Evolutionary conservation across 2,329 filamentous ascomycete species (phyloP), one percentile per base, ranked within the genome.

Genomic region (Verticillium nonalfalfae): DNA sequence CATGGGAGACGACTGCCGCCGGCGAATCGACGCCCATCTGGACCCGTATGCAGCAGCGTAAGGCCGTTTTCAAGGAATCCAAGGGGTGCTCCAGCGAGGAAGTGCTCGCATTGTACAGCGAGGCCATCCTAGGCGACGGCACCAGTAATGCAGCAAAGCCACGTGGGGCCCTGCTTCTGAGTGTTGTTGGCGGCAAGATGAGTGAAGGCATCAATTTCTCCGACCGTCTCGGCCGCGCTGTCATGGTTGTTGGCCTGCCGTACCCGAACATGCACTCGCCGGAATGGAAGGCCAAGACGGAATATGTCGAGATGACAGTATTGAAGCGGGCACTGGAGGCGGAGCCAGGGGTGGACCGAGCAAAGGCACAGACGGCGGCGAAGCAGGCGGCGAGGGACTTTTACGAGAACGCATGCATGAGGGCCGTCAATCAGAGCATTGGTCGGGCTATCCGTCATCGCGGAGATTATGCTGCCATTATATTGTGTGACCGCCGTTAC

Each of bases 191-290:
- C 60, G 95, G 95, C 14, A 96, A 94, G 67, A 89, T 99, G 77
- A 96, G 91, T 62, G 95, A 99, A 76, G 95, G 95, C 66, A 99
- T 99, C 78, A 99, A 99, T 76, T 99, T 99, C 77, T 94, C 91
- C 0, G 93, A 99, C 75, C 82, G 84, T 3, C 85, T 99, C 0
- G 95, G 95, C 1, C 88, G 95, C 33, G 94, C 91, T 60, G 93
- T 99, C 9, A 79, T 96, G 14, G 90, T 98, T n/a, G 85, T 98
- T 14, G 95, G 95, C 0, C 78, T 99, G 4, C 95, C 95, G 0
- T 99, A 96, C 68, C 93, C 95, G 0, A 99, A 98, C 68, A 87
- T 93, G 59, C 86, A 90, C 67, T 92, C 90, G 10, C 88, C 93
- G 1, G 92, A 97, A 69, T 98, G 94, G 94, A 93, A 91, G 73